Percentiles rank a stretch among this genome's conserved stretches.
phyloP scores from a whole-genome alignment of 2,329 filamentous ascomycete species.

The Didymella segeticola region DNA sequence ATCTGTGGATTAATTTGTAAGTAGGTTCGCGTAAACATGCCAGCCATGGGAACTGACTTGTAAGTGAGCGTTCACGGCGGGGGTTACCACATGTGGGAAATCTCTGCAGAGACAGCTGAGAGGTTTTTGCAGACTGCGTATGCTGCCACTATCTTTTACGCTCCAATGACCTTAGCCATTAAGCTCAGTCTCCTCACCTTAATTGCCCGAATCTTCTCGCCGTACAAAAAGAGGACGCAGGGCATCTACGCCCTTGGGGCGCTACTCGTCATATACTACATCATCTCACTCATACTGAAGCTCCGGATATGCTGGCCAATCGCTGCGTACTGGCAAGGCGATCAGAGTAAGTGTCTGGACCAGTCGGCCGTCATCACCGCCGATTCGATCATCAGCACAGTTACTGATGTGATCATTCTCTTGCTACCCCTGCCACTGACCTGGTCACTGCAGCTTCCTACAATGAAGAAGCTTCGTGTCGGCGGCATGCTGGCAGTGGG shows the following conservation, averaged over 20 bases:
- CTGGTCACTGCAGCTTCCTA: conserved; percentile 37
- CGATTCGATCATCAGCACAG: conserved; percentile 41
- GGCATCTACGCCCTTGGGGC: conserved; percentile 24
- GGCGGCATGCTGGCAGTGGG: conserved; percentile 40
- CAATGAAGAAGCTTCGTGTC: conserved; percentile 45
- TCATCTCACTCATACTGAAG: conserved; percentile 9
- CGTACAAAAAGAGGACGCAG: conserved; percentile 17
- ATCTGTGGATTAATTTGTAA: conserved; percentile 11
- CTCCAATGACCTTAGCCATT: conserved; percentile 25
- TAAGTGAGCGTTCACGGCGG: conserved; percentile 18
- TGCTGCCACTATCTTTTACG: conserved; percentile 26
- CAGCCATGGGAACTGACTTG: neutral
- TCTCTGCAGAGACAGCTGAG: conserved; percentile 1
- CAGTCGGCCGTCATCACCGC: conserved; percentile 43
- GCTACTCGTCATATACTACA: conserved; percentile 16
- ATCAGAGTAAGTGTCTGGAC: conserved; percentile 38
- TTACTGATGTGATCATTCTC: conserved; percentile 47
- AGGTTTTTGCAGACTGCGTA: conserved; percentile 15
- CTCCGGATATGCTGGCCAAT: conserved; percentile 25
- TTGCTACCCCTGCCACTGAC: conserved; percentile 44
- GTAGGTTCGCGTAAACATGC: neutral
- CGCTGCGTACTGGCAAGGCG: conserved; percentile 26
- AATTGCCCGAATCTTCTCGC: conserved; percentile 31
- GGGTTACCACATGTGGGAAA: conserved; percentile 22
- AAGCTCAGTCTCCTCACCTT: conserved; percentile 35